Percentiles rank a stretch among this genome's conserved stretches.
phyloP scores from a whole-genome alignment of 768 basidiomycete species.

The Leccinellum albellum region DNA sequence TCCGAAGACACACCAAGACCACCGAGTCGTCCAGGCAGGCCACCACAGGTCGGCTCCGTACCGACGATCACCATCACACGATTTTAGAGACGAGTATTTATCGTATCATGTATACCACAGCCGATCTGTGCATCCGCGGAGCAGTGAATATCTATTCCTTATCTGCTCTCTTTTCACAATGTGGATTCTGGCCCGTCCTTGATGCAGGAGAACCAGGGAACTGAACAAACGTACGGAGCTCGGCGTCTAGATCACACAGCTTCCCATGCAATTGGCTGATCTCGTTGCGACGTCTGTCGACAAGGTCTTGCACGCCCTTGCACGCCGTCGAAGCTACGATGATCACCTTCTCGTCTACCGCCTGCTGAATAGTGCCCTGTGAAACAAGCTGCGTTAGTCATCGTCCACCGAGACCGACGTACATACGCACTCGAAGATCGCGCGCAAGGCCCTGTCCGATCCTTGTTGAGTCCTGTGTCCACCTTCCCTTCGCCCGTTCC shows the following conservation, averaged over 20 bases:
- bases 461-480: constrained; percentile 66
- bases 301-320: constrained; percentile 39
- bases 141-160: constrained; percentile 11
- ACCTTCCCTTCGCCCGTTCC: constrained; percentile 62
- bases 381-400: neutral
- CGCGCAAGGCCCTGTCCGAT: constrained; percentile 60
- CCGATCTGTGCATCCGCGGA: constrained; percentile 5
- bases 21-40: neutral
- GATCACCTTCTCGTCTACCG: constrained; percentile 50
- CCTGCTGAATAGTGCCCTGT: constrained; percentile 45
- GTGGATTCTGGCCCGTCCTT: neutral
- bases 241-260: constrained; percentile 37
- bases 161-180: constrained; percentile 1
- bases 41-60: constrained; percentile 12
- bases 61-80: constrained; percentile 29
- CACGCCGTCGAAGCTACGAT: constrained; percentile 50
- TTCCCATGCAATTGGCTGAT: constrained; percentile 42
- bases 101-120: constrained; percentile 27
- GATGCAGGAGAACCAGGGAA: constrained; percentile 2
- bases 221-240: constrained; percentile 21
- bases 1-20: constrained; percentile 38
- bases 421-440: constrained; percentile 53
- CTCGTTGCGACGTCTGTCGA: constrained; percentile 42
- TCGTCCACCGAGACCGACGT: neutral
- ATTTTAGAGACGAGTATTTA: constrained; percentile 23